phyloP scores from a whole-genome alignment of 108 stramenopile genomes.

The Halocafeteria seosinensis region DNA sequence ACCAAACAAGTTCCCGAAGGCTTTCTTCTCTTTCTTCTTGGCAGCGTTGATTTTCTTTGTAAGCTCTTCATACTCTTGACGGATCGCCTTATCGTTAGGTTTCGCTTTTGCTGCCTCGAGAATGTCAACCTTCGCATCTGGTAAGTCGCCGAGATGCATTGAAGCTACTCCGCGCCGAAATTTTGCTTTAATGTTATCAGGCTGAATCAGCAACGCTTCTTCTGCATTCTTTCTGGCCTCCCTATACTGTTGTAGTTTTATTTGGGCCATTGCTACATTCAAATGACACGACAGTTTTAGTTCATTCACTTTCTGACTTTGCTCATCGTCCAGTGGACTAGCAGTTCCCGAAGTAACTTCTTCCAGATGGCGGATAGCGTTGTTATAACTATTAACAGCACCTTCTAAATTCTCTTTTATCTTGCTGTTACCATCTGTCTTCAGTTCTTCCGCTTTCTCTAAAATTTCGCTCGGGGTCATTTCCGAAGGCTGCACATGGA shows the following conservation, averaged over 20 bases:
- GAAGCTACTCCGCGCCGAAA: conserved; percentile 1
- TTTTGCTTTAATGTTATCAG: no score
- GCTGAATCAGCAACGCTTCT: no score
- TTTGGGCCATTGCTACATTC: neutral
- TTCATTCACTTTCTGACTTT: neutral
- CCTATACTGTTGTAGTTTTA: neutral
- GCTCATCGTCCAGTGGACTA: neutral
- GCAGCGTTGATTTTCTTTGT: conserved; percentile 5
- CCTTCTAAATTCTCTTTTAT: neutral
- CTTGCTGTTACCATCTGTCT: conserved; percentile 1
- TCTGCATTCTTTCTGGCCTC: no score
- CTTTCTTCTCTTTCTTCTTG: neutral
- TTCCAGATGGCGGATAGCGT: neutral
- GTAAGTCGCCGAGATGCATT: neutral
- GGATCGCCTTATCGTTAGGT: conserved; percentile 1
- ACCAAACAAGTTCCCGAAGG: neutral
- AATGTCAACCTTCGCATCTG: conserved; percentile 1
- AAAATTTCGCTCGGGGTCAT: conserved; percentile 4
- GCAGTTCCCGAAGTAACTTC: neutral
- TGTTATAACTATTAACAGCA: neutral
- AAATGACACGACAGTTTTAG: neutral
- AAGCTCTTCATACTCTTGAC: neutral
- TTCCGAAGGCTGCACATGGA: no score
- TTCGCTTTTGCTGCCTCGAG: neutral
- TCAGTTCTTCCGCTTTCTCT: neutral